Evolutionary conservation across 129 eudicot genomes (phyloP), one percentile per base, ranked within the genome.

Genomic region (Logfia minima): DNA sequence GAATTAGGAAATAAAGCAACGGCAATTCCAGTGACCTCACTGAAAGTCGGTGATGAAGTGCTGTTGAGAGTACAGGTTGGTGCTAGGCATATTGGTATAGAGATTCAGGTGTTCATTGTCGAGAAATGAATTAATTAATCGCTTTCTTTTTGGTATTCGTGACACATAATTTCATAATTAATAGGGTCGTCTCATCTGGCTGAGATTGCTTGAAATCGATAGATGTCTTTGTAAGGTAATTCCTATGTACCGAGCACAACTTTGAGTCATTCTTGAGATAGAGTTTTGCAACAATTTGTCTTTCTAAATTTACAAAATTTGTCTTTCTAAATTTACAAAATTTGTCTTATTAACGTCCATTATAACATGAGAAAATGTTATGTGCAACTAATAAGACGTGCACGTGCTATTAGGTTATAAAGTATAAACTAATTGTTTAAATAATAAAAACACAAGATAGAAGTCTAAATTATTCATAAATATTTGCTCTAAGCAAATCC

Each of bases 1-100:
- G 87, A 84, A 64, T 34, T 56, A 66, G 95, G 87, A 84, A 64
- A 82, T 23, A 75, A 77, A 82, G 79, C 69, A 4, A 84, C 71
- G n/a, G 85, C 90, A 61, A 84, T 89, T 80, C 89, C 97, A 22
- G 97, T 94, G 80, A 89, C 97, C 9, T 92, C 98, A 53, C 86
- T 94, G 45, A 94, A 87, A 80, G 80, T 86, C 80, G 97, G 97
- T 28, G 98, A 94, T 67, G 88, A 87, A 81, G 85, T 94, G 77
- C 28, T 94, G 93, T 75, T 94, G 78, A 84, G 92, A 80, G 60
- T 87, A 28, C 98, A 94, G 66, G 96, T 97, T 74, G 97, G 90
- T 60, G 97, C 96, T 72, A 89, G 97, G 53, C 98, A 94, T 73
- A 91, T 96, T 28, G 98, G 97, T 76, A 91, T 94, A 17, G 90